Conservation (phyloP, 2,329 filamentous ascomycete species). For the Bisporella sp. region DNA sequence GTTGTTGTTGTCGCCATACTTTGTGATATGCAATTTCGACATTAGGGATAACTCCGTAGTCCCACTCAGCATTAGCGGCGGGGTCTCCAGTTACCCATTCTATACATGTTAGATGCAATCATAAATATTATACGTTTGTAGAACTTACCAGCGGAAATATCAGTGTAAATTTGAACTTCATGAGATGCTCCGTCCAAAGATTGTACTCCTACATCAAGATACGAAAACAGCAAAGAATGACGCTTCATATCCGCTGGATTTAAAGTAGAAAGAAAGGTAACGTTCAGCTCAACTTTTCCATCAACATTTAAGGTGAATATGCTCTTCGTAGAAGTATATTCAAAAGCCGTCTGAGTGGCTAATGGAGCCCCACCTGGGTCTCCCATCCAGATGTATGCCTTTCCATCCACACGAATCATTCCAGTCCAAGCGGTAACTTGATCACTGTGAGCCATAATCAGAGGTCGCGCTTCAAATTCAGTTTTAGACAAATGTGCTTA, state of each 20-base stretch:
- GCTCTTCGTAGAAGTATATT: slow-evolving; percentile 67
- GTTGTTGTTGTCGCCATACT: slow-evolving; percentile 52
- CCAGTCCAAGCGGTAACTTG: slow-evolving; percentile 60
- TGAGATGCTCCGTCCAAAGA: slow-evolving; percentile 57
- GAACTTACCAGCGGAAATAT: slow-evolving; percentile 57
- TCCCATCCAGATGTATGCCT: slow-evolving; percentile 62
- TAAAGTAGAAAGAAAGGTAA: slow-evolving; percentile 66
- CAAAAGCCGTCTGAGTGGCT: slow-evolving; percentile 55
- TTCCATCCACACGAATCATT: slow-evolving; percentile 60
- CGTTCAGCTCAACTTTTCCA: slow-evolving; percentile 53
- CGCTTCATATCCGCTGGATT: slow-evolving; percentile 58
- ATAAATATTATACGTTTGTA: background rate
- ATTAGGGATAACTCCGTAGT: slow-evolving; percentile 39
- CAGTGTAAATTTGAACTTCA: slow-evolving; percentile 63
- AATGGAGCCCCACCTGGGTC: slow-evolving; percentile 37
- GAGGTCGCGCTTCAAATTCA: background rate
- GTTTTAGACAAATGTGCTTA: slow-evolving; percentile 31
- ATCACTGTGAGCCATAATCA: slow-evolving; percentile 33
- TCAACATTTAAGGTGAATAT: slow-evolving; percentile 61
- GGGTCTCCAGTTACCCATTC: slow-evolving; percentile 67
- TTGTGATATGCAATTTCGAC: slow-evolving; percentile 55
- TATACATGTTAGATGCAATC: slow-evolving; percentile 26
- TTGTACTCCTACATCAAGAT: slow-evolving; percentile 55
- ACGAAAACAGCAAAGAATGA: slow-evolving; percentile 65
- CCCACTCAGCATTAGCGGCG: slow-evolving; percentile 52